These are phyloP conservation scores for Ephemerocybe angulata DNA, from an alignment of 768 basidiomycete genomes.

Conservation along the genomic window DNA sequence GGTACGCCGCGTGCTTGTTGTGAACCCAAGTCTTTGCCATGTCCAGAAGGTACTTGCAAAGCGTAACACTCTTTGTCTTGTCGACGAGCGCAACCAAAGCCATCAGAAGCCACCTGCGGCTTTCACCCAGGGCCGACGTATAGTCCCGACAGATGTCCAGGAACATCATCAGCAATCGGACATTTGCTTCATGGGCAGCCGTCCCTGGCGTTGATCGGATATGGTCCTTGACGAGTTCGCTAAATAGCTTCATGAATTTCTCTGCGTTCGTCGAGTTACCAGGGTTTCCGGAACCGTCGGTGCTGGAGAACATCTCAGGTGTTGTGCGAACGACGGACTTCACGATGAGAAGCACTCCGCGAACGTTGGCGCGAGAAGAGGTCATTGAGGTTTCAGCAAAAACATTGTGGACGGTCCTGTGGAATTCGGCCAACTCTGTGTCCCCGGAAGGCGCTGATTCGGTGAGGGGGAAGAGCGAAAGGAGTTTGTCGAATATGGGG, in stretches of 20 bases:
- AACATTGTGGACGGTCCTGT: slow-evolving; percentile 67
- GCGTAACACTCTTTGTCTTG: slow-evolving; percentile 74
- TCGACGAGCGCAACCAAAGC: slow-evolving; percentile 80
- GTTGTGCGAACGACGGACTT: slow-evolving; percentile 77
- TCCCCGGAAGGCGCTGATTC: slow-evolving; percentile 44
- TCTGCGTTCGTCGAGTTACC: not conserved
- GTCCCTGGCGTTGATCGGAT: slow-evolving; percentile 50
- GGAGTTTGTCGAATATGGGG: slow-evolving; percentile 77
- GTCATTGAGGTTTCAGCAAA: slow-evolving; percentile 80
- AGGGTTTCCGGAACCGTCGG: slow-evolving; percentile 28
- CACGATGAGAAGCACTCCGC: slow-evolving; percentile 82
- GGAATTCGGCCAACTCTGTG: slow-evolving; percentile 71
- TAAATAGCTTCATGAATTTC: slow-evolving; percentile 72
- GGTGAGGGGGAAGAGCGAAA: slow-evolving; percentile 72
- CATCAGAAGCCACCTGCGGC: slow-evolving; percentile 74
- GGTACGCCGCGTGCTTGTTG: slow-evolving; percentile 77
- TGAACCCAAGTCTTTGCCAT: slow-evolving; percentile 87
- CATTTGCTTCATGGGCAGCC: slow-evolving; percentile 52
- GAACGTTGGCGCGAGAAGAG: slow-evolving; percentile 49
- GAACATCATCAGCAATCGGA: slow-evolving; percentile 68
- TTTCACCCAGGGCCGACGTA: slow-evolving; percentile 78
- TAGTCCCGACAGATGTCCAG: slow-evolving; percentile 83
- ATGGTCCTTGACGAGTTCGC: slow-evolving; percentile 86
- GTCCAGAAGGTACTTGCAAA: slow-evolving; percentile 84
- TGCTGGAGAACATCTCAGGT: slow-evolving; percentile 77